phyloP scores from a whole-genome alignment of 768 basidiomycete genomes.

The Exidia glandulosa region DNA sequence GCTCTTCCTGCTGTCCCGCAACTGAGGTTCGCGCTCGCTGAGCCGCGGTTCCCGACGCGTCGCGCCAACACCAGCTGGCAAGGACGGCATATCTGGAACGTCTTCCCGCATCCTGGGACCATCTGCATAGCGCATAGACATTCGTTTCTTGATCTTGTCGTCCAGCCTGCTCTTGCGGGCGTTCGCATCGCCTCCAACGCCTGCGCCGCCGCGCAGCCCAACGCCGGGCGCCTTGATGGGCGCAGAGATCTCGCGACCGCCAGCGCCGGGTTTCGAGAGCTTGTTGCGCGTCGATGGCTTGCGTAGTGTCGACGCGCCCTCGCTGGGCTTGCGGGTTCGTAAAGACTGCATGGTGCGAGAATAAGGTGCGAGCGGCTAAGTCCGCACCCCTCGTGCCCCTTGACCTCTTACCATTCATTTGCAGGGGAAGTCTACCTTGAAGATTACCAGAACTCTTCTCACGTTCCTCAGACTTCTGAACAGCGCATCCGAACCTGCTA shows the following conservation, averaged over 20 bases:
- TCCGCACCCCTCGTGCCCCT: too few species aligned
- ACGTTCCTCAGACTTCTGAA: too few species aligned
- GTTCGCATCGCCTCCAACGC: constrained; percentile 9
- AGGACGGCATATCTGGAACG: constrained; percentile 46
- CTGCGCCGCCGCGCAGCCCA: constrained; percentile 5
- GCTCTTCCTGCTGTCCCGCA: constrained; percentile 13
- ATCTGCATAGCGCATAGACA: constrained; percentile 90
- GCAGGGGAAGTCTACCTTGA: too few species aligned
- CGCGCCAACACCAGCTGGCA: constrained; percentile 37
- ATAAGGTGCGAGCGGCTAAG: too few species aligned
- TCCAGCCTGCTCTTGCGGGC: constrained; percentile 41
- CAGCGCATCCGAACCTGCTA: too few species aligned
- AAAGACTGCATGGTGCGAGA: constrained; percentile 24
- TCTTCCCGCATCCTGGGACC: constrained; percentile 59
- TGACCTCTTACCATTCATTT: too few species aligned
- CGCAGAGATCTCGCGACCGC: background rate
- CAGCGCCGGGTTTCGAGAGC: constrained; percentile 3
- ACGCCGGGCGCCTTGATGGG: background rate
- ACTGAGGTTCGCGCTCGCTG: constrained; percentile 17
- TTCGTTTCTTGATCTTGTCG: constrained; percentile 93
- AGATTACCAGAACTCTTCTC: too few species aligned
- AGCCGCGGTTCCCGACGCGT: constrained; percentile 23
- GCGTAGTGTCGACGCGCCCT: constrained; percentile 4
- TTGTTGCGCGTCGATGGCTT: constrained; percentile 8
- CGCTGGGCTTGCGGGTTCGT: constrained; percentile 18